Base-by-base conservation (phyloP, 495 filamentous ascomycete species). In the Halenospora varia region DNA sequence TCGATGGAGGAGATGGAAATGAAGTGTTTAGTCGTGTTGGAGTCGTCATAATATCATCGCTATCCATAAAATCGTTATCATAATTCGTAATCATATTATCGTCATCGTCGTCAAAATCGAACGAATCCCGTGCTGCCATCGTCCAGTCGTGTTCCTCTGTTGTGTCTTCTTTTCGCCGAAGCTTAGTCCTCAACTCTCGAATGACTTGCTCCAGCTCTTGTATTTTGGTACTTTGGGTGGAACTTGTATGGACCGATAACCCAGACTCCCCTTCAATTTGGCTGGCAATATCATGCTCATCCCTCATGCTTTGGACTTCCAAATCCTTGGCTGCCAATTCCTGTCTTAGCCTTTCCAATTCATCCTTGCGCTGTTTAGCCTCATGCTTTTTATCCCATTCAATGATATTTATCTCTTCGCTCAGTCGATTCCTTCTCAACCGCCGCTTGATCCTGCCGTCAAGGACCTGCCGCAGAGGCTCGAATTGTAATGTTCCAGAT, bases 321-420 rank as follows among this genome's bases (percentile, higher is more conserved):
- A 71, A 63, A 55, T 86, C 78, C 26, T 79, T 71, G 0, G 76
- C 67, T 1, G 74, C 71, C 40, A 88, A 60, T 42, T 84, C 77
- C 45, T 77, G 70, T 47, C 80, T 76, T 18, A 87, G 74, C 3
- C 74, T 69, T 51, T 75, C 70, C 0, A 80, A 62, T 60, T 82
- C 77, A 1, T 64, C 66, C 45, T 68, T 69, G 11, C 66, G 66
- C 9, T 70, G 64, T 39, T 68, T 71, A 0, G 70, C 68, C 3
- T 70, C 66, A 3, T 73, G 69, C 41, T 74, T 75, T 65, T 82
- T 82, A 55, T 87, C 82, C 2, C 72, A 74, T 49, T 81, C 72
- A 50, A 90, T 83, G 18, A 68, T 71, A 68, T 88, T 91, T 58
- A 89, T 80, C 67, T 92, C 88, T 64, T 90, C 83, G 61, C 87